Evolutionary conservation across 257 asterid genomes (phyloP).

Genomic region (Fraxinus americana): DNA sequence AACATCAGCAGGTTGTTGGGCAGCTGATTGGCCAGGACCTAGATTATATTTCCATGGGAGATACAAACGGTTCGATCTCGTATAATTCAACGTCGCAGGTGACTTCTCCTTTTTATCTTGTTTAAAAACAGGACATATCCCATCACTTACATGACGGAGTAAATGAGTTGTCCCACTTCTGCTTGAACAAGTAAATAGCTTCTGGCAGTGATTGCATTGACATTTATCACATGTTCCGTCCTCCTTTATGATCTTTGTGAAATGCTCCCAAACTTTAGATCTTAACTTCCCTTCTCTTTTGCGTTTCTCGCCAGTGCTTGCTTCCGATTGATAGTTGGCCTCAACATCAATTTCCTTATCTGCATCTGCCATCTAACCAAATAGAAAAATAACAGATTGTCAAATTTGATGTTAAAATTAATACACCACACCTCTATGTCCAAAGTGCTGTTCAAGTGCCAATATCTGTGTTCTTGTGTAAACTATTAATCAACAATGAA

Average conservation of each 20-base stretch:
- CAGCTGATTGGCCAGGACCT: conserved; percentile 42
- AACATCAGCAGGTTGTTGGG: conserved; percentile 42
- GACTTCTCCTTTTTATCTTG: conserved; percentile 41
- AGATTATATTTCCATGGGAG: conserved; percentile 62
- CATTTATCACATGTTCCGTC: conserved; percentile 84
- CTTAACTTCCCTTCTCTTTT: conserved; percentile 77
- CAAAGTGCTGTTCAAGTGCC: not conserved
- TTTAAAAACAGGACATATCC: conserved; percentile 68
- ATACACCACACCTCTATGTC: not conserved
- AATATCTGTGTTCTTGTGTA: not conserved
- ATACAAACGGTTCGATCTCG: conserved; percentile 34
- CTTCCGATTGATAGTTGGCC: conserved; percentile 53
- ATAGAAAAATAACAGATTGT: not conserved
- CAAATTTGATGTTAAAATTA: not conserved
- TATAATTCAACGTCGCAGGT: conserved; percentile 36
- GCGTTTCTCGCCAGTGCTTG: conserved; percentile 62
- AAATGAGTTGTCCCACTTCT: conserved; percentile 89
- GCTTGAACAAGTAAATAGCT: conserved; percentile 70
- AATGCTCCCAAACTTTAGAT: conserved; percentile 88
- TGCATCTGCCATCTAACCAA: conserved; percentile 53
- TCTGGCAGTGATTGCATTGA: conserved; percentile 80
- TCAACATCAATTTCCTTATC: conserved; percentile 52
- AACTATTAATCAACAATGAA: not conserved
- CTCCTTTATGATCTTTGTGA: conserved; percentile 74
- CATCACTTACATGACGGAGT: conserved; percentile 82